A percentile compares a stretch with the other conserved stretches of the same genome.
Conservation (phyloP, 805 yeast genomes). For the Hanseniaspora clermontiae region DNA sequence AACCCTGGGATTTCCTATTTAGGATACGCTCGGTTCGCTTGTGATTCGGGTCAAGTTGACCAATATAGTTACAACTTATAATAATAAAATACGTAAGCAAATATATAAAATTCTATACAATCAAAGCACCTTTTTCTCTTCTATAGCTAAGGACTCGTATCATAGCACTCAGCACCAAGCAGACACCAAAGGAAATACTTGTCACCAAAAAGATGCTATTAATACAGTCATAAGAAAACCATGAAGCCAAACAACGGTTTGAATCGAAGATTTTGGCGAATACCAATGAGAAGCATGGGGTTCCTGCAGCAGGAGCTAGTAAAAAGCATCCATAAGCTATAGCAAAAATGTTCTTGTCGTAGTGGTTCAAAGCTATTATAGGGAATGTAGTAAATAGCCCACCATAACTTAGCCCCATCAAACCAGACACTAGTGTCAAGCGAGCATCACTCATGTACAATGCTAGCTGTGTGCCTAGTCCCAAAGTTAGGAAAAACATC, state of each 20-base stretch:
- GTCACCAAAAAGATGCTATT: slow-evolving; percentile 2
- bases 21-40: neutral
- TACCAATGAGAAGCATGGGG: slow-evolving; percentile 51
- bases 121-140: neutral
- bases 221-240: slow-evolving; percentile 1
- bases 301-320: slow-evolving; percentile 78
- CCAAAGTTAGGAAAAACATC: slow-evolving; percentile 25
- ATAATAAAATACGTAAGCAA: too few species aligned
- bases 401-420: slow-evolving; percentile 67
- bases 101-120: neutral
- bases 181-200: neutral
- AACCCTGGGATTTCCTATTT: neutral
- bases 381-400: slow-evolving; percentile 79
- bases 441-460: slow-evolving; percentile 20
- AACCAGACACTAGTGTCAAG: slow-evolving; percentile 29
- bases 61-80: neutral
- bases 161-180: neutral
- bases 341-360: slow-evolving; percentile 84
- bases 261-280: slow-evolving; percentile 55
- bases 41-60: neutral
- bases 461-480: slow-evolving; percentile 29
- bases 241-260: slow-evolving; percentile 18
- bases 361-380: slow-evolving; percentile 64
- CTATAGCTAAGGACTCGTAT: neutral
- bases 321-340: slow-evolving; percentile 86